These are phyloP conservation scores for Stagonosporopsis vannaccii DNA, from an alignment of 2,329 filamentous ascomycete species.

Conservation along the genomic window DNA sequence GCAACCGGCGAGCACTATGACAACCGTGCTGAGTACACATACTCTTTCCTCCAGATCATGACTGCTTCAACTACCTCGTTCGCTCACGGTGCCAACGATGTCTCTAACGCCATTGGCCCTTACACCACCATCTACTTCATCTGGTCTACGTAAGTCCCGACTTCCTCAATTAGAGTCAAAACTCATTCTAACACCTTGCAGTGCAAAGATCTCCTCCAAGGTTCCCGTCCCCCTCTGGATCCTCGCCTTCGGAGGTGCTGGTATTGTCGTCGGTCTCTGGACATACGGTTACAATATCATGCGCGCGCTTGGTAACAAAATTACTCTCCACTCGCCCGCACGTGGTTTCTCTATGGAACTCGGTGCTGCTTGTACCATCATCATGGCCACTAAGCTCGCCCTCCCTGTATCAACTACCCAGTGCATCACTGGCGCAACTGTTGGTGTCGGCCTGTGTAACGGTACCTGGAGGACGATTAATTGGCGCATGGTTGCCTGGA, in stretches of 20 bases:
- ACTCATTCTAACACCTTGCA: neutral
- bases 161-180: neutral
- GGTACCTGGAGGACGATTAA: conserved; percentile 52
- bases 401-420: conserved; percentile 65
- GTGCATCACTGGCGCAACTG: conserved; percentile 53
- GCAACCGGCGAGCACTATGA: conserved; percentile 66
- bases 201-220: conserved; percentile 52
- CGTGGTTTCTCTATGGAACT: conserved; percentile 57
- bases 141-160: conserved; percentile 59
- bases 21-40: conserved; percentile 63
- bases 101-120: conserved; percentile 63
- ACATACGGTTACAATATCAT: conserved; percentile 72
- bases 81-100: conserved; percentile 73
- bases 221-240: conserved; percentile 67
- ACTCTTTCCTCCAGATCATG: conserved; percentile 51
- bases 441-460: conserved; percentile 45
- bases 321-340: conserved; percentile 68
- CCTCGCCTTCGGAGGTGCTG: conserved; percentile 58
- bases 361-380: conserved; percentile 65
- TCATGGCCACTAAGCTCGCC: conserved; percentile 68
- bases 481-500: conserved; percentile 52
- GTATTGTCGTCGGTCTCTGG: conserved; percentile 65
- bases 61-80: conserved; percentile 75
- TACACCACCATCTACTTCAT: conserved; percentile 70
- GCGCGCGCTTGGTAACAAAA: conserved; percentile 67